phyloP scores from a whole-genome alignment of 768 basidiomycete species.

The Russula sp. region DNA sequence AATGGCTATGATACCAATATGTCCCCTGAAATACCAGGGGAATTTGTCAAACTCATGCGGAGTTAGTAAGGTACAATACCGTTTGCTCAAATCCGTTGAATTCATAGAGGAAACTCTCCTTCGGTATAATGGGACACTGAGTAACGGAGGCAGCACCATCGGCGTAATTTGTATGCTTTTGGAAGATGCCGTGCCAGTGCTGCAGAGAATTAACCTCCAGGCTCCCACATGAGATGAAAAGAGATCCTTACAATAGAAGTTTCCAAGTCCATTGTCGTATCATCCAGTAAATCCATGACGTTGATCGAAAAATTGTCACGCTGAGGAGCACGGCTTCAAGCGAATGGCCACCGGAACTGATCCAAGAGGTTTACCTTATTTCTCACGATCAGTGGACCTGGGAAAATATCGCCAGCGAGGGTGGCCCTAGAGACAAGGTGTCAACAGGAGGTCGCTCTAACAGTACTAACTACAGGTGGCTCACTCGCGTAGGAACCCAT shows the following conservation, averaged over 20 bases:
- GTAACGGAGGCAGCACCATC: constrained; percentile 39
- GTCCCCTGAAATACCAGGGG: constrained; percentile 23
- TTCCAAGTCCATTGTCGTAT: constrained; percentile 40
- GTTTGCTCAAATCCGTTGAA: constrained; percentile 32
- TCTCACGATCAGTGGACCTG: constrained; percentile 15
- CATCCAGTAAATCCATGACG: constrained; percentile 38
- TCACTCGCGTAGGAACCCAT: no score
- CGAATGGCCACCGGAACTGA: no score
- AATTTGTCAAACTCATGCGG: not conserved
- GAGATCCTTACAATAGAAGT: constrained; percentile 41
- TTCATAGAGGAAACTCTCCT: constrained; percentile 38
- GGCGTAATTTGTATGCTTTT: constrained; percentile 37
- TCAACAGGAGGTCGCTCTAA: no score
- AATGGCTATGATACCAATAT: constrained; percentile 35
- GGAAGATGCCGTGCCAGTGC: constrained; percentile 53
- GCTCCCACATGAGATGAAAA: not conserved
- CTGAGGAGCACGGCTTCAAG: constrained; percentile 28
- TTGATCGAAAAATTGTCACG: constrained; percentile 38
- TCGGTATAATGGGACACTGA: constrained; percentile 43
- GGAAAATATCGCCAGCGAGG: no score
- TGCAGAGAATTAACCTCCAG: constrained; percentile 19
- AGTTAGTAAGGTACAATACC: constrained; percentile 26
- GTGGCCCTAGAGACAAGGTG: no score
- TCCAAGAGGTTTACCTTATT: constrained; percentile 26
- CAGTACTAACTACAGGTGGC: no score